A percentile compares a stretch with the other conserved stretches of the same genome.
Evolutionary conservation across 2,329 filamentous ascomycete species (phyloP).

Genomic region (Anisogramma anomala): DNA sequence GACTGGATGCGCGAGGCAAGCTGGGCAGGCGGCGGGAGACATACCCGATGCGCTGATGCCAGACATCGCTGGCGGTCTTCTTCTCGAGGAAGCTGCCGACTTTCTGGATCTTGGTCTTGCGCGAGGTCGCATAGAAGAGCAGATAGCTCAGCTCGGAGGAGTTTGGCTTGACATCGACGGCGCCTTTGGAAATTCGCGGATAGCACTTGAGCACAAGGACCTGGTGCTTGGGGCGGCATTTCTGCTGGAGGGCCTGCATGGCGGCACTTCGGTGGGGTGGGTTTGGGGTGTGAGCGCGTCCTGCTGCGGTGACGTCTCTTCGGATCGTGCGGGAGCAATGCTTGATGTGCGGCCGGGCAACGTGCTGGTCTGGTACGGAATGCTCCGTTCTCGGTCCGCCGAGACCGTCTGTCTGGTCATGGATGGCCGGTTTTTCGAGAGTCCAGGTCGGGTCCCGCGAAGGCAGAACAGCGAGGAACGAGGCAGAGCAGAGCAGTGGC

Average conservation of each 20-base stretch:
- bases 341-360: too few species aligned
- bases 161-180: conserved; percentile 88
- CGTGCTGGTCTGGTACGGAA: too few species aligned
- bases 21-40: conserved; percentile 17
- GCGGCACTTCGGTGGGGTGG: conserved; percentile 16
- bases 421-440: too few species aligned
- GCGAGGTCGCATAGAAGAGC: conserved; percentile 90
- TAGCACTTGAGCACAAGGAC: conserved; percentile 94
- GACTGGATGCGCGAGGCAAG: background rate
- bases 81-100: conserved; percentile 91
- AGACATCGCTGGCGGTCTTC: conserved; percentile 84
- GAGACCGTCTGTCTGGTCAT: too few species aligned
- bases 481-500: too few species aligned
- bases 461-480: too few species aligned
- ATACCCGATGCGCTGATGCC: conserved; percentile 75
- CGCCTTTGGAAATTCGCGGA: conserved; percentile 80
- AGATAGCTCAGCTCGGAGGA: conserved; percentile 94
- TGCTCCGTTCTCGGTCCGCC: too few species aligned
- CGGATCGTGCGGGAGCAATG: too few species aligned
- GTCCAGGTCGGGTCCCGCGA: too few species aligned
- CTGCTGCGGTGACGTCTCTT: too few species aligned
- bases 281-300: background rate
- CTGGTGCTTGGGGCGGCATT: conserved; percentile 87
- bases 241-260: conserved; percentile 56
- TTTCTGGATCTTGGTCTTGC: conserved; percentile 90